Evolutionary conservation across 2,329 filamentous ascomycete species (phyloP), one percentile per base, ranked within the genome.

Genomic region (Penicillium glabrum): DNA sequence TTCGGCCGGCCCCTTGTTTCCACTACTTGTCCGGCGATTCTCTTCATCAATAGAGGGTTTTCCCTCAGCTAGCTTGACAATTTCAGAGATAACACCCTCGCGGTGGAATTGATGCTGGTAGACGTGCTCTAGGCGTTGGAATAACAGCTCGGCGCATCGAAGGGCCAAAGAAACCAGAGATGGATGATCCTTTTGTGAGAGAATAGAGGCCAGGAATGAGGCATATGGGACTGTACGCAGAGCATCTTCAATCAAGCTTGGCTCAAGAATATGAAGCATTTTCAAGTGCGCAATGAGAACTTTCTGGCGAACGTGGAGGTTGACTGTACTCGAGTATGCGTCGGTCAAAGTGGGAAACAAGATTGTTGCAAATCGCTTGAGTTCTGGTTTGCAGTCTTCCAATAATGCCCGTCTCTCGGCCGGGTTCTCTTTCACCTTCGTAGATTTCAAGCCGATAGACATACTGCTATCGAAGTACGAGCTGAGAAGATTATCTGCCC

Each of bases 41-140:
- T 65, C 58, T 46, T 66, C 65, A 29, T 70, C 68, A 5, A 58
- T 60, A 2, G 72, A 70, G 9, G 75, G 59, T 5, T 67, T 61
- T 24, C 67, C 69, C 54, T 82, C 82, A 1, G 91, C 88, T 31
- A 99, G 80, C 69, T 92, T 93, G 29, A 86, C 83, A 51, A 99
- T 96, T 72, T 99, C 93, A 1, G 89, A 83, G 65, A 98, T 93
- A 44, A 99, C 95, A 35, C 95, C 95, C 76, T 99, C 96, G 0
- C 95, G 90, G 70, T 99, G 96, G 65, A 99, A 93, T 67, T 99
- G 96, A 67, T 97, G 96, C 26, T 91, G 88, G 70, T 99, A 99
- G 29, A 98, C 90, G 23, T 88, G 83, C 61, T 93, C 91, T 6
- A 99, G 80, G 19, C 96, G 87, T 67, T 87, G 88, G 58, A 97